These are phyloP conservation scores for Linum tenue DNA, from an alignment of 345 rosid species.

Conservation along the genomic window DNA sequence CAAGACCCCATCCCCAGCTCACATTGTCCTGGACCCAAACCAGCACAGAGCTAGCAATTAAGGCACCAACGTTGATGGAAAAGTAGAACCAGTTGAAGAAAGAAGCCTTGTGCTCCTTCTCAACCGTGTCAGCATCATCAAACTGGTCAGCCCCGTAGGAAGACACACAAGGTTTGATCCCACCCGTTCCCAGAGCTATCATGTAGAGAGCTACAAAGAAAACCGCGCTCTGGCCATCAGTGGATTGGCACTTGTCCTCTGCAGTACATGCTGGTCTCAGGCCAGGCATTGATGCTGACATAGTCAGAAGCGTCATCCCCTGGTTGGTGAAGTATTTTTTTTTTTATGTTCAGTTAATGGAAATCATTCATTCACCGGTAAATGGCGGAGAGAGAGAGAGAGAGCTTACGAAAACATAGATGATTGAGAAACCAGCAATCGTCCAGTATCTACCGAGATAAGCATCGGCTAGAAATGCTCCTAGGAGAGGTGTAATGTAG, in stretches of 20 bases:
- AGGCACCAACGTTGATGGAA: slow-evolving; percentile 14
- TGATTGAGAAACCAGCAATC: slow-evolving; percentile 52
- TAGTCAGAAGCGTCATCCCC: slow-evolving; percentile 1
- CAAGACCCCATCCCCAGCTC: slow-evolving; percentile 13
- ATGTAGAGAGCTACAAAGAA: slow-evolving; percentile 11
- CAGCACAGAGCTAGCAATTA: slow-evolving; percentile 11
- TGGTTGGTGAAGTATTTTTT: background rate
- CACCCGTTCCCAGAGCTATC: slow-evolving; percentile 12
- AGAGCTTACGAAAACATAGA: slow-evolving; percentile 52
- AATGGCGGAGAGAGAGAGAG: slow-evolving; percentile 10
- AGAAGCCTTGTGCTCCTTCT: slow-evolving; percentile 12
- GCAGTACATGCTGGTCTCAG: background rate
- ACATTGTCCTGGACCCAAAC: slow-evolving; percentile 11
- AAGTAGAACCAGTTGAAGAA: slow-evolving; percentile 13
- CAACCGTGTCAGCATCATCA: slow-evolving; percentile 6
- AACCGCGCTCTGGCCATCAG: slow-evolving; percentile 3
- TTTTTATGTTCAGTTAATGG: background rate
- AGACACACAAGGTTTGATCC: slow-evolving; percentile 10
- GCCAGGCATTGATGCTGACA: slow-evolving; percentile 3
- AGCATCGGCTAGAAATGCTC: slow-evolving; percentile 84
- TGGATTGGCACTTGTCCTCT: slow-evolving; percentile 5
- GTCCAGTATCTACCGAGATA: slow-evolving; percentile 83
- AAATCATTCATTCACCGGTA: background rate
- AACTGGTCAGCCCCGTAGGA: slow-evolving; percentile 17
- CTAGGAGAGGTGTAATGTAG: slow-evolving; percentile 69